A percentile compares a stretch with the other conserved stretches of the same genome.
phyloP scores from a whole-genome alignment of 108 stramenopile genomes.

The Aurantiochytrium sp. region DNA sequence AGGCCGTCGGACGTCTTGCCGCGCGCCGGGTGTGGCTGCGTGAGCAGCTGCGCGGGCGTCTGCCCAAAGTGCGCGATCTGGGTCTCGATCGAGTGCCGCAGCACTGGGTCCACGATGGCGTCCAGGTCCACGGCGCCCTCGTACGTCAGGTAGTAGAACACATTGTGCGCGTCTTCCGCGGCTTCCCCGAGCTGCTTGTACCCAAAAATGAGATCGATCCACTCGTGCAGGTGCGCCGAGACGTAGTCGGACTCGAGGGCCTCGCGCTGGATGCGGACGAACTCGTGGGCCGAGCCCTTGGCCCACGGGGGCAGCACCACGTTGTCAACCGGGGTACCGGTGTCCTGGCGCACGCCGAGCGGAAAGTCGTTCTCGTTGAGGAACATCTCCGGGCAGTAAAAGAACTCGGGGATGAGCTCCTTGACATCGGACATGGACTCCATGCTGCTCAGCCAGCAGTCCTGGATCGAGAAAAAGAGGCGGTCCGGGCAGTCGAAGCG shows the following conservation, averaged over 20 bases:
- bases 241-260: slow-evolving; percentile 92
- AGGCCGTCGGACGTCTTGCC: background rate
- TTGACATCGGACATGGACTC: slow-evolving; percentile 72
- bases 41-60: slow-evolving; percentile 81
- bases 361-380: slow-evolving; percentile 77
- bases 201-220: slow-evolving; percentile 96
- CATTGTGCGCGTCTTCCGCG: slow-evolving; percentile 75
- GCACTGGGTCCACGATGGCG: slow-evolving; percentile 77
- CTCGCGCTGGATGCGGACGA: slow-evolving; percentile 78
- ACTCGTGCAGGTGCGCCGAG: slow-evolving; percentile 74
- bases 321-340: slow-evolving; percentile 59
- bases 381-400: slow-evolving; percentile 77
- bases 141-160: slow-evolving; percentile 92
- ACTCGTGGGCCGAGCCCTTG: slow-evolving; percentile 77
- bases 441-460: slow-evolving; percentile 76
- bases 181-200: slow-evolving; percentile 80
- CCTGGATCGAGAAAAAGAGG: slow-evolving; percentile 82
- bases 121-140: slow-evolving; percentile 93
- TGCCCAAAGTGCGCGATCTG: slow-evolving; percentile 96
- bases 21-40: slow-evolving; percentile 50
- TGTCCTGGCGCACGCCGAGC: slow-evolving; percentile 76
- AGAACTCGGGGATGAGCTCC: slow-evolving; percentile 75
- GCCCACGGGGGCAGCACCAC: slow-evolving; percentile 97
- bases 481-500: slow-evolving; percentile 96
- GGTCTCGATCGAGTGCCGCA: slow-evolving; percentile 76